phyloP scores from a whole-genome alignment of 2,329 filamentous ascomycete genomes.

The Harringtonia aguacate region DNA sequence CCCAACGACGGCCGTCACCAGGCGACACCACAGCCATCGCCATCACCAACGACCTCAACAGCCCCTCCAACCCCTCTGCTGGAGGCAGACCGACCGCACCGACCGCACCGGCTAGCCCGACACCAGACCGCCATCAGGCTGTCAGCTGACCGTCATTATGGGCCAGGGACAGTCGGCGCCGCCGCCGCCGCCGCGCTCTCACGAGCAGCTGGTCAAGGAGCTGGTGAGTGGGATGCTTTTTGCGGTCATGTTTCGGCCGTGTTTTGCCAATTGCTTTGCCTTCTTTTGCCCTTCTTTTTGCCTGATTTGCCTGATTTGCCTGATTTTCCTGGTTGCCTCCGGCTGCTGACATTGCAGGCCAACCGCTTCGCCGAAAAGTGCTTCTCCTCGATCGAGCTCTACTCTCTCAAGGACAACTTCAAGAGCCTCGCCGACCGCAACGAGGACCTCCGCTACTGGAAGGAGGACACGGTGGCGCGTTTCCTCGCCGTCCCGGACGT shows the following conservation, averaged over 20 bases:
- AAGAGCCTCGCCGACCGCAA: constrained; percentile 55
- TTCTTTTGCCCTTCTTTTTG: too few relatives aligned
- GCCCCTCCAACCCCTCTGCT: too few relatives aligned
- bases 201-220: constrained; percentile 38
- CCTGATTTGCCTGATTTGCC: too few relatives aligned
- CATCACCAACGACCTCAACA: too few relatives aligned
- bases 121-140: too few relatives aligned
- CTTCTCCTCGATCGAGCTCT: constrained; percentile 61
- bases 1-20: too few relatives aligned
- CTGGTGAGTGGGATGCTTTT: constrained; percentile 41
- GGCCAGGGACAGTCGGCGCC: constrained; percentile 41
- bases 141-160: constrained; percentile 27
- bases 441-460: constrained; percentile 52
- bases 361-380: constrained; percentile 56
- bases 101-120: too few relatives aligned
- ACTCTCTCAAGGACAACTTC: constrained; percentile 66
- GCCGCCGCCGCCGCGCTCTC: constrained; percentile 31
- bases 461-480: constrained; percentile 57
- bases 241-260: too few relatives aligned
- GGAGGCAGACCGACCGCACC: too few relatives aligned
- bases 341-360: constrained; percentile 29
- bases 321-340: background rate
- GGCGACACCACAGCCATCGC: too few relatives aligned
- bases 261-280: too few relatives aligned
- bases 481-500: constrained; percentile 67